Evolutionary conservation across 2,329 filamentous ascomycete genomes (phyloP).

Genomic region (Nemania sp.): DNA sequence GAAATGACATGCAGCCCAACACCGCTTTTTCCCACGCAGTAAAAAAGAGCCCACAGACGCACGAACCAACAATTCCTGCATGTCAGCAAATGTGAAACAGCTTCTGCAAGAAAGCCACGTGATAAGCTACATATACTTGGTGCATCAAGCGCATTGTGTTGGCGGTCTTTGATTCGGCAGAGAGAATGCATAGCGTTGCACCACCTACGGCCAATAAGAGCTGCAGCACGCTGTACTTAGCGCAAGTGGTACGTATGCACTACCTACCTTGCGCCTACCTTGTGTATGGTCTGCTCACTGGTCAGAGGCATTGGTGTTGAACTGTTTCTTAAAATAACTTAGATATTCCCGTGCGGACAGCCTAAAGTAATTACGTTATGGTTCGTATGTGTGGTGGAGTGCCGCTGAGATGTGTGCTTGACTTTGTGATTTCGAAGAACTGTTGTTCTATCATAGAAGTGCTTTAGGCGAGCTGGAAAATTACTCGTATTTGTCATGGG

Average conservation of each 20-base stretch:
- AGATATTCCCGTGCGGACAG: not conserved
- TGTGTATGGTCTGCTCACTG: not conserved
- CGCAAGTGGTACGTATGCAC: no score
- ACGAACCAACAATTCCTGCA: slow-evolving; percentile 31
- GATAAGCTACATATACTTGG: slow-evolving; percentile 31
- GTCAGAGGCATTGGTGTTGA: not conserved
- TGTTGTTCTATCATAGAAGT: no score
- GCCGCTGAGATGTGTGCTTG: no score
- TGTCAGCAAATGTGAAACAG: slow-evolving; percentile 39
- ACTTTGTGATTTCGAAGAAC: no score
- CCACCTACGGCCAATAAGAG: slow-evolving; percentile 6
- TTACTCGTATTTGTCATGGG: no score
- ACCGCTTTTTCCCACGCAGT: slow-evolving; percentile 24
- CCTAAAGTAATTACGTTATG: not conserved
- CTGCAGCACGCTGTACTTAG: not conserved
- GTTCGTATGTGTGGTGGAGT: not conserved
- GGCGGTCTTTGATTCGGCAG: slow-evolving; percentile 23
- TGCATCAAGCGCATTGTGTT: slow-evolving; percentile 25
- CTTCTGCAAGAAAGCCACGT: slow-evolving; percentile 32
- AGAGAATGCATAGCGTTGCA: slow-evolving; percentile 12
- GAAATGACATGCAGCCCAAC: slow-evolving; percentile 26
- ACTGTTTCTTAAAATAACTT: slow-evolving; percentile 11
- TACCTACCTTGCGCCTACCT: no score
- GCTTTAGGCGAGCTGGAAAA: no score
- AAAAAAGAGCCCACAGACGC: slow-evolving; percentile 9